Conservation (phyloP, 2,329 filamentous ascomycete genomes). For the Arthrobotrys megalospora region DNA sequence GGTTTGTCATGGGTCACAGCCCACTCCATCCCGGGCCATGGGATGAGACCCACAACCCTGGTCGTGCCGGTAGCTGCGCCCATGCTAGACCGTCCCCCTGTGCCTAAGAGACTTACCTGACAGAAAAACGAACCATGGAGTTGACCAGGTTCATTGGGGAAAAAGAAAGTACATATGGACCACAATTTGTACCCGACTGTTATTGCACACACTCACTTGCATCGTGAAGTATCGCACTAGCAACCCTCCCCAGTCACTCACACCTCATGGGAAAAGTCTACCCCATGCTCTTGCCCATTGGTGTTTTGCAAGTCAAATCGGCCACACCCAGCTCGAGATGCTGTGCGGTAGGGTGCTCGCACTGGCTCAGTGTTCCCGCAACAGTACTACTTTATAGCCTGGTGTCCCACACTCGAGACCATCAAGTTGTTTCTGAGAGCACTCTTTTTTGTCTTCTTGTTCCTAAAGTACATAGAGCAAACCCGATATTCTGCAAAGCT, state of each 20-base stretch:
- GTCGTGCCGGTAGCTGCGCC: background rate
- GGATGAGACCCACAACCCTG: slow-evolving; percentile 26
- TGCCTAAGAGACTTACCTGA: background rate
- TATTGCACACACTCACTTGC: slow-evolving; percentile 52
- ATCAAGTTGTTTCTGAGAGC: slow-evolving; percentile 49
- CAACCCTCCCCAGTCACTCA: slow-evolving; percentile 54
- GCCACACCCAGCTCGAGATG: slow-evolving; percentile 49
- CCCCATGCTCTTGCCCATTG: slow-evolving; percentile 59
- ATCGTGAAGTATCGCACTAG: slow-evolving; percentile 50
- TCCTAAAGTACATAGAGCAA: slow-evolving; percentile 46
- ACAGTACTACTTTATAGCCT: slow-evolving; percentile 54
- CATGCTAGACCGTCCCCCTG: slow-evolving; percentile 16
- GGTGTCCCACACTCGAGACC: slow-evolving; percentile 53
- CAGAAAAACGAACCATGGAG: slow-evolving; percentile 27
- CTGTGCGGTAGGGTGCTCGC: slow-evolving; percentile 46
- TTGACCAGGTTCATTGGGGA: slow-evolving; percentile 41
- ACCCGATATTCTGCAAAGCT: slow-evolving; percentile 36
- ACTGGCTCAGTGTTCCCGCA: slow-evolving; percentile 51
- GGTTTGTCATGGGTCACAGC: slow-evolving; percentile 44
- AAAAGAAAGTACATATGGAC: slow-evolving; percentile 43
- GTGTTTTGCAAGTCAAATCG: slow-evolving; percentile 40
- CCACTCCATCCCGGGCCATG: slow-evolving; percentile 18
- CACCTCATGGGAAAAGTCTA: slow-evolving; percentile 43
- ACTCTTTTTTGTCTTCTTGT: slow-evolving; percentile 52
- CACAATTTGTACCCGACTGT: slow-evolving; percentile 55